Conservation (phyloP, 225 moss, liverwort and hornwort genomes). For the Asterella californica region DNA sequence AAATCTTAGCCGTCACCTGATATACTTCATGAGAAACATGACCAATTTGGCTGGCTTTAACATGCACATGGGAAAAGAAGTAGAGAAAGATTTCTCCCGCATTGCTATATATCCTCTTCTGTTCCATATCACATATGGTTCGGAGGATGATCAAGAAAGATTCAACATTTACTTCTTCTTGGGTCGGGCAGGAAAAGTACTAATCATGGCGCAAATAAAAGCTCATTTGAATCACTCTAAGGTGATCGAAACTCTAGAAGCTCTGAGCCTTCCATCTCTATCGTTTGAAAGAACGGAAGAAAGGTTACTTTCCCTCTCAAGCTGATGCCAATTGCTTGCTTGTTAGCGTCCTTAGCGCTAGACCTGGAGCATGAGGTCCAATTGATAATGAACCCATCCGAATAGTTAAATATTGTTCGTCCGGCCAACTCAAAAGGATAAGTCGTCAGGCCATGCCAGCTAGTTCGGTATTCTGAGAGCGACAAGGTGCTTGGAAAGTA, state of each 20-base stretch:
- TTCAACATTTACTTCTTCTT: background rate
- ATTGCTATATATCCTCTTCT: background rate
- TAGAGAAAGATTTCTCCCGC: background rate
- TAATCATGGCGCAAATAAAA: background rate
- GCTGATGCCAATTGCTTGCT: background rate
- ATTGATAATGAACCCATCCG: background rate
- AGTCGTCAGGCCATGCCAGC: conserved; percentile 1
- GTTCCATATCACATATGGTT: background rate
- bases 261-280: background rate
- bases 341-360: background rate
- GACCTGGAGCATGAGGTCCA: background rate
- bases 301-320: no score
- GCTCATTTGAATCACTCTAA: no score
- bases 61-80: background rate
- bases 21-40: background rate
- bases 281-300: no score
- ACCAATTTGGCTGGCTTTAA: background rate
- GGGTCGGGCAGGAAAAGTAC: background rate
- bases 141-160: no score
- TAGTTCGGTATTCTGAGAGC: background rate
- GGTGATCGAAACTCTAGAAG: background rate
- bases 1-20: background rate
- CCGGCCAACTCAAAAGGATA: background rate
- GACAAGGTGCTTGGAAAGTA: background rate
- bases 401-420: background rate